Evolutionary conservation across 495 filamentous ascomycete genomes (phyloP).

Genomic region (Penicillium antarcticum): DNA sequence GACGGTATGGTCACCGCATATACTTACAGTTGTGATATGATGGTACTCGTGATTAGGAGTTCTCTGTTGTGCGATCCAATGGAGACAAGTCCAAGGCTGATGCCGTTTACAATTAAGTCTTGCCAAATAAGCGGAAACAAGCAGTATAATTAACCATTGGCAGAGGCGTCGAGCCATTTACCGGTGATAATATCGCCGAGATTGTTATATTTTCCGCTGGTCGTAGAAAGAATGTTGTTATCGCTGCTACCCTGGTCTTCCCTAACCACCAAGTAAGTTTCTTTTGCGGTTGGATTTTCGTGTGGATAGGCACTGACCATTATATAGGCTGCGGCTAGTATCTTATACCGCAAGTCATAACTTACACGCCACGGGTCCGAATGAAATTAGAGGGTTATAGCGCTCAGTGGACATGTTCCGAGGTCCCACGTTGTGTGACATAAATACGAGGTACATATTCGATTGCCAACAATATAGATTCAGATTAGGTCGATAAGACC

Average conservation of each 20-base stretch:
- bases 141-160: slow-evolving; percentile 2
- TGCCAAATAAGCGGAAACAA: background rate
- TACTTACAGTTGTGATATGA: background rate
- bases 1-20: slow-evolving; percentile 62
- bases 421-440: background rate
- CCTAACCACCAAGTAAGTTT: slow-evolving; percentile 81
- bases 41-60: slow-evolving; percentile 73
- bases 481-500: background rate
- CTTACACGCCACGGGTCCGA: too few species aligned
- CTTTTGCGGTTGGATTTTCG: too few species aligned
- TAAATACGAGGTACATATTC: background rate
- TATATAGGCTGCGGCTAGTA: slow-evolving; percentile 20
- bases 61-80: slow-evolving; percentile 88
- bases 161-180: slow-evolving; percentile 85
- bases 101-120: slow-evolving; percentile 85
- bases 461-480: background rate
- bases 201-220: slow-evolving; percentile 87
- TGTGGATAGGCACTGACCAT: background rate
- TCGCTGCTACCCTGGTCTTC: slow-evolving; percentile 88
- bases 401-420: background rate
- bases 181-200: slow-evolving; percentile 92
- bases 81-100: slow-evolving; percentile 95
- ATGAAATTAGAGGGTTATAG: background rate
- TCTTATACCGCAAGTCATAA: slow-evolving; percentile 27
- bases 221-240: slow-evolving; percentile 90